Evolutionary conservation across 495 filamentous ascomycete species (phyloP), one percentile per base, ranked within the genome.

Genomic region (Xylaria acuta): DNA sequence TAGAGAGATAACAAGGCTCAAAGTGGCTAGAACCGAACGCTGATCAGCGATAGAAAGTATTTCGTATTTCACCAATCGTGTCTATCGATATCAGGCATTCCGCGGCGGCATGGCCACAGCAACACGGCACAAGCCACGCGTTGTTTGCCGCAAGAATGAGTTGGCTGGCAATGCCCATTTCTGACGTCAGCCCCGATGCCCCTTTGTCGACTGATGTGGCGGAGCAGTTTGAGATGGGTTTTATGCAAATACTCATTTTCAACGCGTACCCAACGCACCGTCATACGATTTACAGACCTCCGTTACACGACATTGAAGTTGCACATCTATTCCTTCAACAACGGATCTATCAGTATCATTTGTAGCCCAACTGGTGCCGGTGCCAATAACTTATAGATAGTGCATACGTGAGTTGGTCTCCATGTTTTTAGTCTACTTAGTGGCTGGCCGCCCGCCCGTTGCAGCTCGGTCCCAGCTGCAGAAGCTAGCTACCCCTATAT

Each of bases 201-300:
- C 14, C 22, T 47, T 30, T 47, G 54, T 69, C 41, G 12, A 36
- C 11, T 5, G 25, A 30, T 62, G 67, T 47, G 67, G 67, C 67
- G 67, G 54, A 69, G 67, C 54, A 62, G 38, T 60, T 45, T 34
- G 16, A 30, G 12, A 34, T 27, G 5, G 25, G 18, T 7, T 32
- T 32, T 30, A 27, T 53, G 49, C 49, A n/a, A 53, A n/a, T 47
- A 18, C 18, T 16, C 43, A n/a, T 47, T n/a, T 20, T 12, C 22
- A 51, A 27, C 49, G n/a, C 11, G 1, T 12, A 12, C 5, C 43
- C 18, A 18, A 47, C 43, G 5, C 43, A 20, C 43, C 11, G 43
- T 56, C 53, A 56, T 56, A 56, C 51, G 51, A 54, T 27, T 9
- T 25, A 25, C 22, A 30, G 8, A 54, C 51, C 22, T 6, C n/a